A percentile compares a stretch with the other conserved stretches of the same genome.
These are phyloP conservation scores for Puccinia horiana DNA, from an alignment of 1,284 basidiomycete genomes.

Conservation along the genomic window DNA sequence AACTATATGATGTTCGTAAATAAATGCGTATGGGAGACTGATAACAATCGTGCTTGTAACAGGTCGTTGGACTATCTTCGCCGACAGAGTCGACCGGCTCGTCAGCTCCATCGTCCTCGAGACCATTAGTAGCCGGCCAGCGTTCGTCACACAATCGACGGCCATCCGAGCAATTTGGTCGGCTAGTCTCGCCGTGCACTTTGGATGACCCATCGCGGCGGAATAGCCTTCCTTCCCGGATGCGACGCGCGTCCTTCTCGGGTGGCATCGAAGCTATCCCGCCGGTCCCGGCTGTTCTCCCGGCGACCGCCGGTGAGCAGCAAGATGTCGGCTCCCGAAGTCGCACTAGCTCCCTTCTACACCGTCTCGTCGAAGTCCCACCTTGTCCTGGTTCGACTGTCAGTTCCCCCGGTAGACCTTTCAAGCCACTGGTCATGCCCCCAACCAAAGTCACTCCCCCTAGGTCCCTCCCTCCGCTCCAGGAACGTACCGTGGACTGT, in stretches of 20 bases:
- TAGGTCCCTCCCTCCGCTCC: slow-evolving; percentile 60
- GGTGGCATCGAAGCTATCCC: slow-evolving; percentile 40
- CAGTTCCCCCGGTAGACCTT: slow-evolving; percentile 50
- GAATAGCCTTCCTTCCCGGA: slow-evolving; percentile 53
- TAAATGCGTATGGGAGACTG: not conserved
- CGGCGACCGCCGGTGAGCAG: not conserved
- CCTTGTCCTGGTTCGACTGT: slow-evolving; percentile 36
- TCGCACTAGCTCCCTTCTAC: slow-evolving; percentile 52
- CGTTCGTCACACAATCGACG: slow-evolving; percentile 30
- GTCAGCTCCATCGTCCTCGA: slow-evolving; percentile 21
- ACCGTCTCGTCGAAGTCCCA: not conserved
- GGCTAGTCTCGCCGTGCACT: not conserved
- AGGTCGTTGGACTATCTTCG: slow-evolving; percentile 30
- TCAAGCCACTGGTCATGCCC: slow-evolving; percentile 46
- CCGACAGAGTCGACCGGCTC: slow-evolving; percentile 42
- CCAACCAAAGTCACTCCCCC: not conserved
- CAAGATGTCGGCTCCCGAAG: slow-evolving; percentile 46
- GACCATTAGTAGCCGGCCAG: not conserved
- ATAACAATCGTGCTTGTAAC: not conserved
- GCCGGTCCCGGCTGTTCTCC: slow-evolving; percentile 21
- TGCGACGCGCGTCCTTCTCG: slow-evolving; percentile 53
- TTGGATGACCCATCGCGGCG: slow-evolving; percentile 50
- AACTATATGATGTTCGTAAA: not conserved
- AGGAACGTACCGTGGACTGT: slow-evolving; percentile 69
- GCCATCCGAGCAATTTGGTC: slow-evolving; percentile 39